phyloP scores from a whole-genome alignment of 2,329 filamentous ascomycete genomes.

The Fusarium oxysporum region DNA sequence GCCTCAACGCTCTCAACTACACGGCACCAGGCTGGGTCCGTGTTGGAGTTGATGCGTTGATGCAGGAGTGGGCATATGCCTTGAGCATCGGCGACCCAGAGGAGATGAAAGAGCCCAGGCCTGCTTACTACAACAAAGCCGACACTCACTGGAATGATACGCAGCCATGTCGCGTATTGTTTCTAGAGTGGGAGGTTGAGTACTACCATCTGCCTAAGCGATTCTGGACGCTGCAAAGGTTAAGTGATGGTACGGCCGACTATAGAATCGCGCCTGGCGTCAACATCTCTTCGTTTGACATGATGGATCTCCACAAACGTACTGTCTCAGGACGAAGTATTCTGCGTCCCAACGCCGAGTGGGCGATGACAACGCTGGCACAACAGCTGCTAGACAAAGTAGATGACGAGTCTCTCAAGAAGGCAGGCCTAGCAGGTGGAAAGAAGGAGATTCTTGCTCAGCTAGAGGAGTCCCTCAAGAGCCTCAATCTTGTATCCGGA shows the following conservation, averaged over 20 bases:
- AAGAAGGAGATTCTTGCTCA: neutral
- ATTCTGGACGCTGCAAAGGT: neutral
- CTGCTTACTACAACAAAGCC: neutral
- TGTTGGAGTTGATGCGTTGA: neutral
- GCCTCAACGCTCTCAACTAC: neutral
- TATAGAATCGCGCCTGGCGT: neutral
- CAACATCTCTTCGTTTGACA: neutral
- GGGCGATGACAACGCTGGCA: neutral
- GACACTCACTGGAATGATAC: neutral
- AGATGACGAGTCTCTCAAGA: neutral
- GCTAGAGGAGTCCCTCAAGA: neutral
- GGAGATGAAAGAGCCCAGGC: neutral
- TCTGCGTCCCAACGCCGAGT: neutral
- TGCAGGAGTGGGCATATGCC: neutral
- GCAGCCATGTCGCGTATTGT: neutral
- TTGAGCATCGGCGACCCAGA: neutral
- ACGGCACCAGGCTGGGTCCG: neutral
- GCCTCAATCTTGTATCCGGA: neutral
- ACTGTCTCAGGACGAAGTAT: neutral
- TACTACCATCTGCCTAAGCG: neutral
- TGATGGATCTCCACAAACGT: neutral
- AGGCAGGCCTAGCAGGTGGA: neutral
- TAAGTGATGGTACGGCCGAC: neutral
- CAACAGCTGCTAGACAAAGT: neutral
- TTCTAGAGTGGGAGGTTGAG: neutral